Evolutionary conservation across 768 basidiomycete genomes (phyloP), one percentile per base, ranked within the genome.

Genomic region (Pholiota molesta): DNA sequence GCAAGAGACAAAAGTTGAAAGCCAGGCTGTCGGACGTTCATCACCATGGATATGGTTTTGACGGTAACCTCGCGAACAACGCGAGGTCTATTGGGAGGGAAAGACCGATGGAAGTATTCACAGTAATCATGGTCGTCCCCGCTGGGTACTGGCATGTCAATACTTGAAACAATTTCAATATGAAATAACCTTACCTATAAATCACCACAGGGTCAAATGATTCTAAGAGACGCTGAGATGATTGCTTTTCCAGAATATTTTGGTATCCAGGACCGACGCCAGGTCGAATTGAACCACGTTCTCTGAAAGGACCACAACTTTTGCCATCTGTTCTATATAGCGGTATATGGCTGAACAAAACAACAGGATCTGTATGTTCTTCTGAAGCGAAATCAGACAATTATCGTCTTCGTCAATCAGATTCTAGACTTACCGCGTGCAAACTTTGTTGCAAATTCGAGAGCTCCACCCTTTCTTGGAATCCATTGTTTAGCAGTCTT

Each of bases 61-160:
- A 98, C 85, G 0, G 94, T 92, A 19, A 96, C 82, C 76, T 99
- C 96, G 55, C 81, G 83, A 13, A 86, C 77, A 37, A 73, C 73
- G 26, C 72, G 67, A 17, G 64, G 35, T 37, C 62, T 62, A n/a
- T 62, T 62, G 57, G 58, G 52, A 54, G 58, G 63, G 64, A 57
- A 73, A 71, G 64, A 45, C 29, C 61, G 89, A 86, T 71, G 79
- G 13, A 56, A 78, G 69, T 88, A 86, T 77, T 92, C 92, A 74
- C 97, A 99, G 65, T 96, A 94, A 69, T 98, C 97, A 72, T 97
- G 95, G 70, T 98, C 95, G 73, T 98, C 95, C 5, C 94, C 97
- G 66, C 92, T 94, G 42, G 45, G 61, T 39, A 59, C 40, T 31
- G 52, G 60, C 52, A 65, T 56, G 65, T 66, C 28, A 57, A 16